phyloP scores from a whole-genome alignment of 345 rosid species.

The Streptanthus diversifolius region DNA sequence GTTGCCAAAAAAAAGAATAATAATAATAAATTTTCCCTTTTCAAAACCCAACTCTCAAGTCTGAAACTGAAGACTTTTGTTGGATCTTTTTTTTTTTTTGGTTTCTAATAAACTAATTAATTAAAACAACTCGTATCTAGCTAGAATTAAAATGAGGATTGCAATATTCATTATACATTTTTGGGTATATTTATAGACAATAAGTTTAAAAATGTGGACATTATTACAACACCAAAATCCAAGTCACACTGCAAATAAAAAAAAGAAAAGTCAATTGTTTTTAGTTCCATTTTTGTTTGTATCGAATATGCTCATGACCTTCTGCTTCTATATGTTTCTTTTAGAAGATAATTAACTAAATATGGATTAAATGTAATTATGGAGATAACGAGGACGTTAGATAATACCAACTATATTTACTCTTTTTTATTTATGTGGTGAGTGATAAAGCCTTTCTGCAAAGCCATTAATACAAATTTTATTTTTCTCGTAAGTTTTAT shows the following conservation, averaged over 20 bases:
- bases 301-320: neutral
- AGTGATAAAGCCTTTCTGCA: neutral
- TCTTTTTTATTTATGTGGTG: neutral
- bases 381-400: conserved; percentile 20
- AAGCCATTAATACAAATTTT: neutral
- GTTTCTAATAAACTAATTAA: neutral
- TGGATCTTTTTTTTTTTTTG: neutral
- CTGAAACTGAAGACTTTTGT: conserved; percentile 36
- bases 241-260: conserved; percentile 1
- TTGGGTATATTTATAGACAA: neutral
- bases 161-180: neutral
- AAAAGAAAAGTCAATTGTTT: neutral
- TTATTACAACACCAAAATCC: conserved; percentile 9
- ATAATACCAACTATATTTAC: neutral
- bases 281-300: conserved; percentile 3
- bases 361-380: conserved; percentile 7
- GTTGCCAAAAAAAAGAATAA: no score
- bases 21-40: no score
- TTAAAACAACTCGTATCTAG: conserved; percentile 9
- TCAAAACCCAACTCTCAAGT: neutral
- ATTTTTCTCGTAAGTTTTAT: conserved; percentile 12
- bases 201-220: neutral
- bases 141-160: conserved; percentile 2
- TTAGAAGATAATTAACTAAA: conserved; percentile 4
- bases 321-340: neutral